Conservation (phyloP, 2,329 filamentous ascomycete genomes). For the Claviceps sp. region DNA sequence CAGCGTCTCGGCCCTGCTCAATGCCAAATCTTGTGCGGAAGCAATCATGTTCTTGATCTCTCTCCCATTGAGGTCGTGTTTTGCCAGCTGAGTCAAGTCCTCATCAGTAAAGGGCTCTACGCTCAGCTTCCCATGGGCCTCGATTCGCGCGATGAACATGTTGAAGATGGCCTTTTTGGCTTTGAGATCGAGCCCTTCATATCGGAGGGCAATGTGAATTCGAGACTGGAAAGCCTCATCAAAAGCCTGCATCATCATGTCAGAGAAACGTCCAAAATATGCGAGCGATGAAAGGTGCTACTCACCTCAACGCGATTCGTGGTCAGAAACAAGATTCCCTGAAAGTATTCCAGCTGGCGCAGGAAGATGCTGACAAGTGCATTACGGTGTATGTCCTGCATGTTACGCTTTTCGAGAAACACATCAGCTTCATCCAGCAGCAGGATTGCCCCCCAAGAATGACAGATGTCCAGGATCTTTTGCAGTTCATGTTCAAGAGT, state of each 20-base stretch:
- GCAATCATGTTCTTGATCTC: constrained; percentile 84
- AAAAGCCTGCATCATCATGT: constrained; percentile 44
- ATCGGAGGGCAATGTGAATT: constrained; percentile 74
- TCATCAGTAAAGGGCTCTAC: constrained; percentile 49
- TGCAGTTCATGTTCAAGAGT: constrained; percentile 65
- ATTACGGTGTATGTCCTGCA: constrained; percentile 75
- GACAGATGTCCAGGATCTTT: constrained; percentile 74
- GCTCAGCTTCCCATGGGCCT: constrained; percentile 46
- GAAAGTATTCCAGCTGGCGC: constrained; percentile 78
- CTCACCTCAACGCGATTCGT: constrained; percentile 66
- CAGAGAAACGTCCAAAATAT: not conserved
- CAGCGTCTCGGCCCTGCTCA: constrained; percentile 58
- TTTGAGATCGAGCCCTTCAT: constrained; percentile 58
- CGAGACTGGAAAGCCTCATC: constrained; percentile 83
- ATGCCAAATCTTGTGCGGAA: constrained; percentile 69
- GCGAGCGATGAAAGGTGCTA: constrained; percentile 1
- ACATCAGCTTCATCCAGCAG: constrained; percentile 79
- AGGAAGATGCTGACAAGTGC: constrained; percentile 80
- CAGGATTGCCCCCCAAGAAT: constrained; percentile 74
- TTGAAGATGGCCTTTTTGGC: constrained; percentile 72
- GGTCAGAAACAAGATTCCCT: constrained; percentile 80
- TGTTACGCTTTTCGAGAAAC: constrained; percentile 70
- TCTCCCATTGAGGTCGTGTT: constrained; percentile 47
- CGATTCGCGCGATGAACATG: constrained; percentile 66
- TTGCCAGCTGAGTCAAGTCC: constrained; percentile 53